phyloP scores from a whole-genome alignment of 805 yeast species.

The Metschnikowia baotianmanensis region DNA sequence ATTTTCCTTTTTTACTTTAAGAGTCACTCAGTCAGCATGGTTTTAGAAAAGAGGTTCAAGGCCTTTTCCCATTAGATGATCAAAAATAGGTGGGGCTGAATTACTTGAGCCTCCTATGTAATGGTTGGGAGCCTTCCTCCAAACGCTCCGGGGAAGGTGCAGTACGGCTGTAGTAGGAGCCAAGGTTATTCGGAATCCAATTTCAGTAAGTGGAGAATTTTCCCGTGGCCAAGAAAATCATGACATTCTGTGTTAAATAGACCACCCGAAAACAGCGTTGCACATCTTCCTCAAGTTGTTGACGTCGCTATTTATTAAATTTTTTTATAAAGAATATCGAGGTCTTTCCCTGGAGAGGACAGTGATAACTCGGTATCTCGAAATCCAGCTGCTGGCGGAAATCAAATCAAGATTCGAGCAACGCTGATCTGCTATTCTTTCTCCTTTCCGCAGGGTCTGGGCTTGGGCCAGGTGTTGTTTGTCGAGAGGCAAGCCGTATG shows the following conservation, averaged over 20 bases:
- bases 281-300: slow-evolving; percentile 1
- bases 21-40: too few species aligned
- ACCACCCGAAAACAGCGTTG: slow-evolving; percentile 2
- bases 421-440: not conserved
- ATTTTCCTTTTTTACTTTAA: too few species aligned
- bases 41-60: too few species aligned
- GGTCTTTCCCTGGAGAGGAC: too few species aligned
- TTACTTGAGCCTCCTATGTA: too few species aligned
- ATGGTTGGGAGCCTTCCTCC: slow-evolving; percentile 4
- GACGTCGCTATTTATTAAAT: too few species aligned
- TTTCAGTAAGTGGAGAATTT: slow-evolving; percentile 12
- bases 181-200: slow-evolving; percentile 1
- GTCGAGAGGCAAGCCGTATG: slow-evolving; percentile 1
- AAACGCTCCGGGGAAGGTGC: slow-evolving; percentile 7
- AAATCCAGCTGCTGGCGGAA: too few species aligned
- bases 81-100: too few species aligned
- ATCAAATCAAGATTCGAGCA: slow-evolving; percentile 1
- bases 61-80: too few species aligned
- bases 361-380: too few species aligned
- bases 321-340: too few species aligned
- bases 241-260: not conserved
- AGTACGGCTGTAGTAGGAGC: slow-evolving; percentile 1
- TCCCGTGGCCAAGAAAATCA: slow-evolving; percentile 9
- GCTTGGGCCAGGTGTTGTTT: not conserved
- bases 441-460: not conserved